Percentiles rank a stretch among this genome's conserved stretches.
phyloP scores from a whole-genome alignment of 1,284 basidiomycete genomes.

The Rhodotorula mucilaginosa region DNA sequence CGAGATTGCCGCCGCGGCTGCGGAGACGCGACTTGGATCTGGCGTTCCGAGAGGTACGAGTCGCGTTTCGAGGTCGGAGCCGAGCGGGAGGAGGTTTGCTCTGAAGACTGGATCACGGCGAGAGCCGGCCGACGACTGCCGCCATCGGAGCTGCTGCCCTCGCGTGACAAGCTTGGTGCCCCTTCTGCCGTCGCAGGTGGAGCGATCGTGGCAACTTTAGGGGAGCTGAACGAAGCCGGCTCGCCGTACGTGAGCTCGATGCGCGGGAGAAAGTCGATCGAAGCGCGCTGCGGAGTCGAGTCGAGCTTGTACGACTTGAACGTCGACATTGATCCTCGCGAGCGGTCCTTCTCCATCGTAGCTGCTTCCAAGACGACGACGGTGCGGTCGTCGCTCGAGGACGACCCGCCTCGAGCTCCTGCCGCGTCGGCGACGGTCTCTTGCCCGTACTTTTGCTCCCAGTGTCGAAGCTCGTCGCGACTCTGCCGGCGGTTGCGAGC shows the following conservation, averaged over 20 bases:
- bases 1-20: background rate
- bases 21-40: slow-evolving; percentile 9
- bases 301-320: slow-evolving; percentile 3
- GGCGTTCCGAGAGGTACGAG: slow-evolving; percentile 18
- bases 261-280: slow-evolving; percentile 32
- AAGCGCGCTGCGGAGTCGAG: background rate
- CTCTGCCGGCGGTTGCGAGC: slow-evolving; percentile 51
- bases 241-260: slow-evolving; percentile 16
- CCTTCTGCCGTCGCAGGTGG: background rate
- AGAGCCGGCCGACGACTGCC: slow-evolving; percentile 11
- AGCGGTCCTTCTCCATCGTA: slow-evolving; percentile 7
- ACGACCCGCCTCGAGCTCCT: background rate
- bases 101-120: slow-evolving; percentile 5
- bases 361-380: background rate
- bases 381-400: slow-evolving; percentile 5
- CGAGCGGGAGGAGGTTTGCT: background rate
- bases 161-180: background rate
- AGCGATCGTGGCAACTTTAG: background rate
- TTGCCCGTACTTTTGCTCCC: slow-evolving; percentile 77
- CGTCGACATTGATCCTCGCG: slow-evolving; percentile 18
- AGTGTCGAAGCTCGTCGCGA: slow-evolving; percentile 70
- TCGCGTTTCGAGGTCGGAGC: slow-evolving; percentile 12
- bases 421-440: background rate
- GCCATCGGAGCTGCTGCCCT: background rate
- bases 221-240: background rate